Base-by-base conservation (phyloP, 2,329 filamentous ascomycete genomes). In the Fusarium nodosum region DNA sequence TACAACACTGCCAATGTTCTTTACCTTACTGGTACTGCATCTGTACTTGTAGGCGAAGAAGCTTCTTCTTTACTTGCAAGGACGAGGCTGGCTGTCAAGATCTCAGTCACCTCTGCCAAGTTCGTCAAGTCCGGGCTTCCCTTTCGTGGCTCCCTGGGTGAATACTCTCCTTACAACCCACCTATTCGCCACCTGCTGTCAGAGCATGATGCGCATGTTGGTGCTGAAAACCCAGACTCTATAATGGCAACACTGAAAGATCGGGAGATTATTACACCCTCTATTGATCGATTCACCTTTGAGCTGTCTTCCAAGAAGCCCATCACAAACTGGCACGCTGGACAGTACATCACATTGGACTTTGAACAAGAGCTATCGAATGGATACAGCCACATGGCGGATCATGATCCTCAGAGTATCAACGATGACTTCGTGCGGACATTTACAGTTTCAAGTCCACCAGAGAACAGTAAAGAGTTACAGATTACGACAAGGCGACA, bases 371-470 rank as follows among this genome's bases (percentile, higher is more conserved):
- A 94, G 72, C 81, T 97, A 2, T 88, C 91, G 67, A 78, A 84
- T 13, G 93, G 93, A 1, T 97, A 93, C 78, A 87, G 85, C 50
- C 94, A 97, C 76, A 97, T 97, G 93, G 84, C 89, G 4, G 90
- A 97, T 67, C 88, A 91, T 60, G 93, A 97, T 69, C 93, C 93
- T 7, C 85, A 85, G 68, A 92, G 89, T 71, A 77, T 97, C 18
- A 97, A 97, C 72, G 93, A 97, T 75, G 93, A 97, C 76, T 94
- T 88, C 66, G 83, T 96, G 7, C 84, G 93, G 30, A 97, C 93
- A 0, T 97, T 97, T 74, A 97, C 93, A 3, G 85, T 97, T 0
- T 92, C 91, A 2, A 92, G 86, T 3, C 78, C 82, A 2, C 87
- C 89, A 0, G 67, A 53, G 53, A 77, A 68, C 48, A 52, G 45